Evolutionary conservation across 495 filamentous ascomycete genomes (phyloP).

Genomic region (Talaromyces liani): DNA sequence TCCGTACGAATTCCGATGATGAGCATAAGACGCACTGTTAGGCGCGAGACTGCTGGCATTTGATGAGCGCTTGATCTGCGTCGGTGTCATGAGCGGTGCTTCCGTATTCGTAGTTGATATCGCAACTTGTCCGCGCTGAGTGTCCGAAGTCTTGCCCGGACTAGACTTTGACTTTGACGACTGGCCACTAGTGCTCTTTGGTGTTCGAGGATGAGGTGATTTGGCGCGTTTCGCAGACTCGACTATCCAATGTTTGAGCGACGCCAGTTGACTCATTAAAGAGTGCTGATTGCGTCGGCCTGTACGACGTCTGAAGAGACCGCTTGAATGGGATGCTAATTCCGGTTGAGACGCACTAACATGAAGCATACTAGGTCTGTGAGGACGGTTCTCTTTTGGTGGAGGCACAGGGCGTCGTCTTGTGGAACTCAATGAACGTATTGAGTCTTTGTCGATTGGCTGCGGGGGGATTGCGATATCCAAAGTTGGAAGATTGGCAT

Average conservation of each 20-base stretch:
- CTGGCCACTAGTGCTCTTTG: slow-evolving; percentile 16
- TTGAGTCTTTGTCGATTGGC: slow-evolving; percentile 71
- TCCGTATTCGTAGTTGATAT: slow-evolving; percentile 16
- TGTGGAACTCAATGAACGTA: slow-evolving; percentile 63
- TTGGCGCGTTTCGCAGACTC: slow-evolving; percentile 68
- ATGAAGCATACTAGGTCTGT: slow-evolving; percentile 68
- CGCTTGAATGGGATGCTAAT: slow-evolving; percentile 46
- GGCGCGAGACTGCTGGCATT: slow-evolving; percentile 39
- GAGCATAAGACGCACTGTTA: slow-evolving; percentile 39
- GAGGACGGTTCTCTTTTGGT: slow-evolving; percentile 75
- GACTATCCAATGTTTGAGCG: slow-evolving; percentile 83
- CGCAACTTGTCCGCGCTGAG: slow-evolving; percentile 20
- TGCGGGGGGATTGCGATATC: slow-evolving; percentile 47
- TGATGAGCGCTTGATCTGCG: slow-evolving; percentile 36
- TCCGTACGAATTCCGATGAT: slow-evolving; percentile 39
- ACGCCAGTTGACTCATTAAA: slow-evolving; percentile 69
- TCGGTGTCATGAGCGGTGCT: slow-evolving; percentile 25
- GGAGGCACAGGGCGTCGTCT: slow-evolving; percentile 68
- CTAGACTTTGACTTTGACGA: slow-evolving; percentile 37
- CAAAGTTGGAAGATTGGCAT: slow-evolving; percentile 18
- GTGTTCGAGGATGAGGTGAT: slow-evolving; percentile 46
- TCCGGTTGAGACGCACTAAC: slow-evolving; percentile 68
- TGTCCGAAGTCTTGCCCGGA: slow-evolving; percentile 34
- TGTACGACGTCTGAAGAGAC: slow-evolving; percentile 45
- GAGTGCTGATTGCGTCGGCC: slow-evolving; percentile 58